phyloP scores from a whole-genome alignment of 2,329 filamentous ascomycete genomes.

The Cladophialophora exuberans region DNA sequence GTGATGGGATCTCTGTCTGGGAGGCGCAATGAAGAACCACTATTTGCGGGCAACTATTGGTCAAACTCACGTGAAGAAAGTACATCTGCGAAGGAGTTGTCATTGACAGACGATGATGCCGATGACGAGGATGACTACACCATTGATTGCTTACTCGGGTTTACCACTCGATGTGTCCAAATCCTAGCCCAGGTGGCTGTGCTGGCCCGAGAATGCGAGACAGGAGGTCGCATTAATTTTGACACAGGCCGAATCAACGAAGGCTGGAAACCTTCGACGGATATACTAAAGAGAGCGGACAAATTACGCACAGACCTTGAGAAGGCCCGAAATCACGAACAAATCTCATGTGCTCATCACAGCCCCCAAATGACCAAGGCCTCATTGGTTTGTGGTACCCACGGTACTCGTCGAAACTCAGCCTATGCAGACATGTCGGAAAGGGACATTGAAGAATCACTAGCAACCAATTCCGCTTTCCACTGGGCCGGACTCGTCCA shows the following conservation, averaged over 20 bases:
- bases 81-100: constrained; percentile 32
- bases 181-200: constrained; percentile 73
- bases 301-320: constrained; percentile 65
- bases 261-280: constrained; percentile 62
- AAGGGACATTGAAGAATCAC: constrained; percentile 66
- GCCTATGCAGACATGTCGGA: constrained; percentile 55
- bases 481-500: constrained; percentile 79
- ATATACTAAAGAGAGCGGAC: constrained; percentile 60
- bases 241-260: constrained; percentile 53
- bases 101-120: constrained; percentile 47
- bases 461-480: constrained; percentile 75
- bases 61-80: constrained; percentile 37
- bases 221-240: constrained; percentile 60
- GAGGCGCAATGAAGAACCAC: constrained; percentile 56
- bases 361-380: constrained; percentile 32
- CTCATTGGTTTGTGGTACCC: constrained; percentile 26
- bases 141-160: constrained; percentile 81
- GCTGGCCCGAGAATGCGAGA: constrained; percentile 69
- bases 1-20: constrained; percentile 74
- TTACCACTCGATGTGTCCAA: constrained; percentile 71
- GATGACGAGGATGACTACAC: constrained; percentile 65
- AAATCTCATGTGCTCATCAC: constrained; percentile 46
- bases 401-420: constrained; percentile 25
- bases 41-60: constrained; percentile 56
- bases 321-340: constrained; percentile 52